Evolutionary conservation across 2,329 filamentous ascomycete genomes (phyloP), one percentile per base, ranked within the genome.

Genomic region (Cercospora sp.): DNA sequence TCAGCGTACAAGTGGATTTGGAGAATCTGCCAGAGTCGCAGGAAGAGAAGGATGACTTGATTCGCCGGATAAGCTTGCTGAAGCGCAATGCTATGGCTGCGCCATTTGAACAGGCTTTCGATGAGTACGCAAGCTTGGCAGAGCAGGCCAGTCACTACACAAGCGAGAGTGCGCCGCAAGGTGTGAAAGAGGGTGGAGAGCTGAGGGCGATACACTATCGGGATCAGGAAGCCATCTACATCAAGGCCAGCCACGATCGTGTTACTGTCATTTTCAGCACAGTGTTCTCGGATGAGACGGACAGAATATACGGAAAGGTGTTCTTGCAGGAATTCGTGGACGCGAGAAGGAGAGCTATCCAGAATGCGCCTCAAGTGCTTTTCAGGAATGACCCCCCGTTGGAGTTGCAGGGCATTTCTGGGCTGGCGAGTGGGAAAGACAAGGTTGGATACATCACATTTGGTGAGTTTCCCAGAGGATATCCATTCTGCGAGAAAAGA

Each of bases 211-310:
- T 99, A 75, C 94, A 98, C 81, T 99, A 99, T 83, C 91, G 95
- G 66, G 96, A 99, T 77, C 94, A 98, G 84, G 95, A 99, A 81
- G 94, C 95, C 63, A 98, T 99, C 78, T 99, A 96, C 81, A 91
- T 99, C 84, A 98, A 99, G 84, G 94, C 95, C 70, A 96, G 92
- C 80, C 91, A 96, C 83, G 95, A 99, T 80, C 90, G 95, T 76
- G 95, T 99, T 63, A 99, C 96, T 0, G 94, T 99, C 76, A 99
- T 99, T 77, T 99, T 99, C 86, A 97, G 93, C 82, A 99, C 95
- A 51, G 88, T 98, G 63, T 99, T 99, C 86, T 87, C 93, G 67
- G 96, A 99, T 79, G 96, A 99, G 83, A 99, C 96, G 64, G 95
- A 99, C 79, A 87, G 94, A 70, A 92, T 99, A 67, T 99, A 96